phyloP scores from a whole-genome alignment of 768 basidiomycete species.

The Tulasnella sp. region DNA sequence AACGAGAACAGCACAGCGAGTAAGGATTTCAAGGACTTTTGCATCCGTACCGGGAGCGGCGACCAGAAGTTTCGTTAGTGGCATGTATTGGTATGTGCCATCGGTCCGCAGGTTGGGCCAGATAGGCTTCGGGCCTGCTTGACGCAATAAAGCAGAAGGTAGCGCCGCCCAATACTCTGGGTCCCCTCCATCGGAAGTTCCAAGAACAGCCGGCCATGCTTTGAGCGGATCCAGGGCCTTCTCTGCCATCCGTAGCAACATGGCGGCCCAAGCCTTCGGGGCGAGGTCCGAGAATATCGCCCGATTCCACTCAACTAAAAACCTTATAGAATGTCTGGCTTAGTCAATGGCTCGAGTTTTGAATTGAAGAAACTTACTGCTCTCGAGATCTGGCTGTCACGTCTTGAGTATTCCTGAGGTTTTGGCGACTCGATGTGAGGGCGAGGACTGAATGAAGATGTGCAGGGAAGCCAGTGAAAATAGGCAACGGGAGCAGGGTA shows the following conservation, averaged over 20 bases:
- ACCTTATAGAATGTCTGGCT: constrained; percentile 24
- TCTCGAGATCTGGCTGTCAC: constrained; percentile 35
- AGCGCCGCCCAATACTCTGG: constrained; percentile 33
- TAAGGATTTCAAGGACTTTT: neutral
- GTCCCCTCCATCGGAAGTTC: constrained; percentile 31
- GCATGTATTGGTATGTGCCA: neutral
- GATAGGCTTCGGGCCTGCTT: constrained; percentile 16
- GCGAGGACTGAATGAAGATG: constrained; percentile 42
- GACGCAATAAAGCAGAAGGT: constrained; percentile 30
- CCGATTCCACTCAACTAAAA: constrained; percentile 40
- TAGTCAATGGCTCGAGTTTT: neutral
- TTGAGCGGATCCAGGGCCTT: constrained; percentile 22
- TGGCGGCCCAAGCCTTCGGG: constrained; percentile 34
- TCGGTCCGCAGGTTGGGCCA: neutral
- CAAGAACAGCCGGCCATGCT: constrained; percentile 21
- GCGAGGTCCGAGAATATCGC: constrained; percentile 37
- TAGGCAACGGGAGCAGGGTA: constrained; percentile 40
- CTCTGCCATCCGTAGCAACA: constrained; percentile 27
- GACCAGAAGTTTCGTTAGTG: neutral
- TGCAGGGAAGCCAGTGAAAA: constrained; percentile 35
- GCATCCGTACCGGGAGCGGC: neutral
- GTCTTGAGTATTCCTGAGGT: constrained; percentile 36
- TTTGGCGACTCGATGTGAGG: constrained; percentile 37
- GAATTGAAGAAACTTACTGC: constrained; percentile 28
- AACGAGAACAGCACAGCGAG: neutral